A percentile compares a stretch with the other conserved stretches of the same genome.
These are phyloP conservation scores for Xanthoconium purpureum DNA, from an alignment of 768 basidiomycete species.

Conservation along the genomic window DNA sequence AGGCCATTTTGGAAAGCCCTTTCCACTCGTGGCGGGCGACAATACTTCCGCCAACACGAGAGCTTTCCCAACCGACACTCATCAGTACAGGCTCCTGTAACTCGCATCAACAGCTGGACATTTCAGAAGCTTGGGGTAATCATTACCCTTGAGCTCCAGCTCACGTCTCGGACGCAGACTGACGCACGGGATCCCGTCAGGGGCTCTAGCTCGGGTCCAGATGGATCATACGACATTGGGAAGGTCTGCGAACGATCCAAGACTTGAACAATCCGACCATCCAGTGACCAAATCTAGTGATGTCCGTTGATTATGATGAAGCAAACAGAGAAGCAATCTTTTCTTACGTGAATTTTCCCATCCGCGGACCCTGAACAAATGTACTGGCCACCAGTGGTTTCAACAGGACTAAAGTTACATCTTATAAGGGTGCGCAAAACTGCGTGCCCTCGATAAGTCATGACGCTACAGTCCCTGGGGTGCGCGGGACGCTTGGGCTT, in stretches of 20 bases:
- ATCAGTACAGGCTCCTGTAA: constrained; percentile 81
- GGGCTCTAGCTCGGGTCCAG: constrained; percentile 49
- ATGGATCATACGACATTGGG: constrained; percentile 72
- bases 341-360: constrained; percentile 74
- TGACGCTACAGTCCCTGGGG: constrained; percentile 89
- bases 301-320: constrained; percentile 1
- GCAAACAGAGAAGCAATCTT: not conserved
- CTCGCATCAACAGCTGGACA: constrained; percentile 1
- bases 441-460: constrained; percentile 91
- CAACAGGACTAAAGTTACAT: constrained; percentile 91
- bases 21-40: constrained; percentile 97
- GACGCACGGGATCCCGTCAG: constrained; percentile 27
- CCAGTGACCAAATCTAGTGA: constrained; percentile 87
- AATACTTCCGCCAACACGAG: constrained; percentile 56
- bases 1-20: constrained; percentile 70
- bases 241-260: constrained; percentile 75
- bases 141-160: constrained; percentile 83
- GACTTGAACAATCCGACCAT: constrained; percentile 80
- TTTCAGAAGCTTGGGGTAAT: not conserved
- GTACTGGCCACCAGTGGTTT: constrained; percentile 90
- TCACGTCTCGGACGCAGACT: constrained; percentile 86
- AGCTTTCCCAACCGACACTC: constrained; percentile 85
- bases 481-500: constrained; percentile 62
- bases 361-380: constrained; percentile 92
- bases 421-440: constrained; percentile 91